phyloP scores from a whole-genome alignment of 495 filamentous ascomycete genomes.

The Aspergillus cavernicola region DNA sequence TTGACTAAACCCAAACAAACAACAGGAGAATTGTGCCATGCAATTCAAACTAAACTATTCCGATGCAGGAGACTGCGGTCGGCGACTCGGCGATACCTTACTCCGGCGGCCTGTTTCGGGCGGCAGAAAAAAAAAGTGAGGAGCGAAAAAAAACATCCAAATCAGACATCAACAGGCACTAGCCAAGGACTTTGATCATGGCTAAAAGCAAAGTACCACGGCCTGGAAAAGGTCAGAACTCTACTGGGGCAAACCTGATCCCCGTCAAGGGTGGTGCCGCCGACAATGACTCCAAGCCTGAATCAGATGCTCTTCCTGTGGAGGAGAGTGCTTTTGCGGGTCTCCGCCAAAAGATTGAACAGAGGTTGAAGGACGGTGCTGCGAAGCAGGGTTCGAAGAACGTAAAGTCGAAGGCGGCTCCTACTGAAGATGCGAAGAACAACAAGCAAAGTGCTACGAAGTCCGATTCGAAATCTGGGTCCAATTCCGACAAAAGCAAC shows the following conservation, averaged over 20 bases:
- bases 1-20: too few relatives aligned
- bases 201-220: conserved; percentile 43
- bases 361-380: conserved; percentile 45
- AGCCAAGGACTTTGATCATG: conserved; percentile 24
- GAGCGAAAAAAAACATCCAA: conserved; percentile 21
- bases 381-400: conserved; percentile 44
- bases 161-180: conserved; percentile 12
- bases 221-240: too few relatives aligned
- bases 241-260: conserved; percentile 30
- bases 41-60: too few relatives aligned
- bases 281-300: conserved; percentile 22
- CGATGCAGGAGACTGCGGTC: conserved; percentile 9
- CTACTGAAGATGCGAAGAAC: conserved; percentile 22
- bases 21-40: too few relatives aligned
- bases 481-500: conserved; percentile 37
- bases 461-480: conserved; percentile 24
- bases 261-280: conserved; percentile 15
- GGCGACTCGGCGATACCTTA: conserved; percentile 20
- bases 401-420: conserved; percentile 25
- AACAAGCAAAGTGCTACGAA: conserved; percentile 29
- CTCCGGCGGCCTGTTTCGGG: conserved; percentile 29
- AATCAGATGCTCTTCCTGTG: conserved; percentile 40
- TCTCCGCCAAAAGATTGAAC: conserved; percentile 63
- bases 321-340: conserved; percentile 59
- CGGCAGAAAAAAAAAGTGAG: conserved; percentile 32